A percentile compares a stretch with the other conserved stretches of the same genome.
Evolutionary conservation across 768 basidiomycete species (phyloP).

Genomic region (Leccinum imitatum): DNA sequence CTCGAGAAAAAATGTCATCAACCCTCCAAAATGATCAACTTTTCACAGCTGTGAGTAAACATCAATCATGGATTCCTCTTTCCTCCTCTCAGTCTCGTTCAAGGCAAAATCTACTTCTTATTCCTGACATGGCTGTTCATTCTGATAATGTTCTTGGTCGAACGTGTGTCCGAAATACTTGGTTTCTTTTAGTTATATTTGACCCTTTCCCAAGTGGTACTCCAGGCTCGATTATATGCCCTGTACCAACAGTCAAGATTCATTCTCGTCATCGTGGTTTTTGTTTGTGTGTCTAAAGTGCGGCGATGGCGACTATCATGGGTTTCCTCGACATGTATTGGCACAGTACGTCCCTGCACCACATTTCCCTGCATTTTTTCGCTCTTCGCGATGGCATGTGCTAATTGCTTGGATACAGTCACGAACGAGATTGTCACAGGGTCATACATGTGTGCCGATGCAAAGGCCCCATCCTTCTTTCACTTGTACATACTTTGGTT

Average conservation of each 20-base stretch:
- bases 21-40: neutral
- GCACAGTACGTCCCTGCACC: neutral
- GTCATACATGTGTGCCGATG: constrained; percentile 3
- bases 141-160: constrained; percentile 3
- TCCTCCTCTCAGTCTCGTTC: neutral
- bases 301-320: constrained; percentile 7
- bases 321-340: constrained; percentile 5
- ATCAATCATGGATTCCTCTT: neutral
- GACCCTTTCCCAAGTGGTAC: constrained; percentile 9
- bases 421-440: neutral
- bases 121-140: constrained; percentile 3
- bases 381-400: neutral
- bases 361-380: neutral
- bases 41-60: neutral
- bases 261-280: constrained; percentile 5
- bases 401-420: neutral
- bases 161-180: neutral
- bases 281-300: constrained; percentile 10
- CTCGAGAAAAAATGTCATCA: neutral
- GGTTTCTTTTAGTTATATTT: neutral
- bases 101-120: constrained; percentile 10
- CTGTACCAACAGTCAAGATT: constrained; percentile 9
- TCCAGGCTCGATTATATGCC: constrained; percentile 15
- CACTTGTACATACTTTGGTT: constrained; percentile 10
- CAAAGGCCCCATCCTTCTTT: neutral